Percentiles rank a stretch among this genome's conserved stretches.
Evolutionary conservation across 2,329 filamentous ascomycete genomes (phyloP).

Genomic region (Hypoxylon sp.): DNA sequence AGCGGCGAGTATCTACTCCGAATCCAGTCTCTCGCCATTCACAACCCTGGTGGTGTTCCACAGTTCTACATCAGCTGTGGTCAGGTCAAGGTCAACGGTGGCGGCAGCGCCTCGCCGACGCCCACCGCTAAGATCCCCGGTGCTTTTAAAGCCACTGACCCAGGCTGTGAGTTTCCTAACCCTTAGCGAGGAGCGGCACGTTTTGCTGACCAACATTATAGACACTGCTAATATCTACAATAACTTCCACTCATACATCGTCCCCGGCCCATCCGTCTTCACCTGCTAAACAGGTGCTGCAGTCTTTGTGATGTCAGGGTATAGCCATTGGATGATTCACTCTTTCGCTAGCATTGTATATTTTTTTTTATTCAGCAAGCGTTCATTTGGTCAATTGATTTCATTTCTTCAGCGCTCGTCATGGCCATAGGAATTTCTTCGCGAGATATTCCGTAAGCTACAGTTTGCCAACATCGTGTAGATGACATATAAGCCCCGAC

Average conservation of each 20-base stretch:
- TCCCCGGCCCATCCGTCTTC: slow-evolving; percentile 51
- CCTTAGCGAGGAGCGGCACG: background rate
- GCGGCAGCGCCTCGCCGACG: slow-evolving; percentile 55
- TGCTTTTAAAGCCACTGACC: slow-evolving; percentile 60
- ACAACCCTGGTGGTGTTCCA: slow-evolving; percentile 65
- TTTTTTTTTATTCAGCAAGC: slow-evolving; percentile 1
- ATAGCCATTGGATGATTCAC: slow-evolving; percentile 1
- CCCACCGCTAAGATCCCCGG: slow-evolving; percentile 60
- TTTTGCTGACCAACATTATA: slow-evolving; percentile 10
- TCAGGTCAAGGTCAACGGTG: slow-evolving; percentile 63
- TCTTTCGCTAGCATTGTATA: slow-evolving; percentile 18
- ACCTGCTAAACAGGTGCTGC: slow-evolving; percentile 40
- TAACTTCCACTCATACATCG: slow-evolving; percentile 50
- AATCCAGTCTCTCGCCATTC: slow-evolving; percentile 73
- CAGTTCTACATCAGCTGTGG: slow-evolving; percentile 65
- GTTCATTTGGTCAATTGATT: slow-evolving; percentile 11
- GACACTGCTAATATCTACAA: slow-evolving; percentile 53
- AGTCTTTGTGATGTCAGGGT: background rate
- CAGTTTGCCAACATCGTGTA: background rate
- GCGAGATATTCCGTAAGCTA: background rate
- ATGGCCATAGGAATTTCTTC: background rate
- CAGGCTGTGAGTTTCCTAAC: slow-evolving; percentile 54
- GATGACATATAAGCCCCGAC: background rate
- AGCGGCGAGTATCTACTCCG: slow-evolving; percentile 72
- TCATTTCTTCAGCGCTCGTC: background rate